Evolutionary conservation across 345 rosid genomes (phyloP).

Genomic region (Acer saccharum): DNA sequence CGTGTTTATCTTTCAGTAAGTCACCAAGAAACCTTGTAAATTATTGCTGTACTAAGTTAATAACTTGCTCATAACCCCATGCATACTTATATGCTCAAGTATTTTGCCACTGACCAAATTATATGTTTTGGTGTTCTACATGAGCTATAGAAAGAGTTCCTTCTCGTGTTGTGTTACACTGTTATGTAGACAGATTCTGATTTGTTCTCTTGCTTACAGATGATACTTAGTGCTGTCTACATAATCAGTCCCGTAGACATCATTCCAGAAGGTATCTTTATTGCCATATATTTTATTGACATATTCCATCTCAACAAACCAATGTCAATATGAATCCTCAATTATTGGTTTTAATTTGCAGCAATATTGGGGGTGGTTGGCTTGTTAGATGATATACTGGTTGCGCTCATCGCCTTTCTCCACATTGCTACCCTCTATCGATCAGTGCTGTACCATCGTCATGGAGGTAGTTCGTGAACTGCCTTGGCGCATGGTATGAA

Average conservation of each 20-base stretch:
- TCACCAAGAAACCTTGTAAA: slow-evolving; percentile 12
- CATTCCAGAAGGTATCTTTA: slow-evolving; percentile 78
- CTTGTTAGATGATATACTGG: slow-evolving; percentile 73
- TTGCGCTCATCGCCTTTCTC: slow-evolving; percentile 66
- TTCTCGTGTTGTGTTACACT: not conserved
- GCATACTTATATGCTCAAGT: not conserved
- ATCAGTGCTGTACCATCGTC: slow-evolving; percentile 75
- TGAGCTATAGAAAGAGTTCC: not conserved
- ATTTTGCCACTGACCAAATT: not conserved
- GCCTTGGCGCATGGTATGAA: not conserved
- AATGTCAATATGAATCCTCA: not conserved
- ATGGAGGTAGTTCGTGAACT: slow-evolving; percentile 57
- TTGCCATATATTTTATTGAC: slow-evolving; percentile 1
- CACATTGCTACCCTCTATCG: slow-evolving; percentile 88
- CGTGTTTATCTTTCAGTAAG: slow-evolving; percentile 87
- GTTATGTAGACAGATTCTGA: slow-evolving; percentile 8
- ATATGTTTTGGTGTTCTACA: not conserved
- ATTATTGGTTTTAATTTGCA: slow-evolving; percentile 24
- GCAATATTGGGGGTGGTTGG: slow-evolving; percentile 78
- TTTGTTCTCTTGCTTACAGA: slow-evolving; percentile 43
- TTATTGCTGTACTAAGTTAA: not conserved
- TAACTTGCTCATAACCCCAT: not conserved
- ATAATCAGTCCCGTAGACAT: slow-evolving; percentile 85
- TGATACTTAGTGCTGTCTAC: slow-evolving; percentile 65
- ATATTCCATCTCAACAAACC: not conserved